Base-by-base conservation (phyloP, 306 rosid species). In the Pyrus betulifolia region DNA sequence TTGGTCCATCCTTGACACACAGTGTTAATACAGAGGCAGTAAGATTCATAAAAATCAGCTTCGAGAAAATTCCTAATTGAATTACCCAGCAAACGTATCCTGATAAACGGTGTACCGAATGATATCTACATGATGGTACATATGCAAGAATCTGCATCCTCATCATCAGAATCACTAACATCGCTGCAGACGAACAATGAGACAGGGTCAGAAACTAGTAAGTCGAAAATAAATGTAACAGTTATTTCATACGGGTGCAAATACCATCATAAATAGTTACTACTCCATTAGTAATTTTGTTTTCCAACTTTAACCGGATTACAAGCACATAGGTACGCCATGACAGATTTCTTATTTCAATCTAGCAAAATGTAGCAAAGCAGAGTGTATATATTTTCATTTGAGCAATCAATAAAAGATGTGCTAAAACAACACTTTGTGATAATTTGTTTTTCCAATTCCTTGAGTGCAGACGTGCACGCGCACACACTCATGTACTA, bases 131-230 rank as follows among this genome's bases (percentile, higher is more conserved):
- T 92, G 76, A 92, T 76, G 68, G 80, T 46, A 72, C 97, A 92
- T 79, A 89, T 87, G 82, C 97, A 92, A 84, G 95, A 82, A 87
- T 91, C 97, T 9, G 79, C 42, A 60, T 89, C 95, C 44, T 85
- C 97, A 10, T 88, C 95, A 51, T 92, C 97, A 38, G 95, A 89
- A 80, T 89, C 95, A 27, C 97, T 89, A 64, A 79, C 84, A 54
- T 89, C 97, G 58, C 97, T 92, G 95, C 93, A 88, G 54, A 88
- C 45, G 81, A 76, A 74, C 69, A 74, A 2, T 46, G 74, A 84
- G 71, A 74, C 59, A 27, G 59, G 78, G 76, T 46, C 28, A 86
- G 78, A 75, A 4, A 58, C 58, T 65, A 31, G 28, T 52, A 60
- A 79, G 58, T 54, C n/a, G 19, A 58, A 6, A 19, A 46, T 17